phyloP scores from a whole-genome alignment of 345 rosid genomes.

The rapeseed (Brassica napus) region Da-Ae NC_063440.1:166001-166500 shows the following conservation, averaged over 20 bases:
- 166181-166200: constrained; percentile 45
- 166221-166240: constrained; percentile 39
- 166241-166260: constrained; percentile 55
- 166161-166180: constrained; percentile 31
- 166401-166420: constrained; percentile 52
- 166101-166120: constrained; percentile 37
- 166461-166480: constrained; percentile 49
- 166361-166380: constrained; percentile 59
- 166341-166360: constrained; percentile 60
- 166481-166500: constrained; percentile 47
- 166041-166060: background rate
- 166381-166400: constrained; percentile 65
- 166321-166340: constrained; percentile 53
- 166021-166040: constrained; percentile 21
- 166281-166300: constrained; percentile 49
- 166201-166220: constrained; percentile 58
- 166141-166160: constrained; percentile 29
- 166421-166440: constrained; percentile 55
- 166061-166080: background rate
- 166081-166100: constrained; percentile 40
- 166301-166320: constrained; percentile 42
- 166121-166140: constrained; percentile 33
- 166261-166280: constrained; percentile 54
- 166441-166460: constrained; percentile 51
- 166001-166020: background rate